These are phyloP conservation scores for Quercus dentata DNA, from an alignment of 306 rosid species.

Conservation along the genomic window DNA sequence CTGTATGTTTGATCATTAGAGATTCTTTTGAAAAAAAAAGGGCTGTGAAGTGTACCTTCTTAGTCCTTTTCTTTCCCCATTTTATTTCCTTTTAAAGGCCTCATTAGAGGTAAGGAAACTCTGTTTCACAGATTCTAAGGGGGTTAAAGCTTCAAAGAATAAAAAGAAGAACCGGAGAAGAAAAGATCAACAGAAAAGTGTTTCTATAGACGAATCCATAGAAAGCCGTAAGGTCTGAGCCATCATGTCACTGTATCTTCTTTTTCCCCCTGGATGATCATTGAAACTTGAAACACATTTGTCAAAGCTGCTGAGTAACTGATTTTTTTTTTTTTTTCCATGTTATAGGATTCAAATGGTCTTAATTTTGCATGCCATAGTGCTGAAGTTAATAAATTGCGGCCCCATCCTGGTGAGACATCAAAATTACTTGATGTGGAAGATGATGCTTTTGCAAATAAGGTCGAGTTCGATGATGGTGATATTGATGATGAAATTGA, in stretches of 20 bases:
- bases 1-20: conserved; percentile 12
- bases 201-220: conserved; percentile 46
- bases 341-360: conserved; percentile 56
- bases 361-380: conserved; percentile 42
- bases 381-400: conserved; percentile 31
- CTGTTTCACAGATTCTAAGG: conserved; percentile 63
- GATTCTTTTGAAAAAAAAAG: not conserved
- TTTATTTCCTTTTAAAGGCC: conserved; percentile 10
- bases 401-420: conserved; percentile 40
- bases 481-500: conserved; percentile 86
- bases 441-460: conserved; percentile 32
- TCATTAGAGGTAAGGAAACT: conserved; percentile 22
- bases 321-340: not conserved
- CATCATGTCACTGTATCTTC: conserved; percentile 14
- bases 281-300: not conserved
- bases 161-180: conserved; percentile 89
- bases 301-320: not conserved
- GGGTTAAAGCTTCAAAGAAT: conserved; percentile 59
- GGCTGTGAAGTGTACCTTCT: conserved; percentile 9
- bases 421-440: conserved; percentile 46
- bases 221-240: conserved; percentile 47
- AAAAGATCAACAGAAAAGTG: conserved; percentile 68
- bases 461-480: conserved; percentile 58
- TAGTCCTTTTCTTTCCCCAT: not conserved
- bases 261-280: not conserved